phyloP scores from a whole-genome alignment of 345 rosid species.

The Triadica sebifera region DNA sequence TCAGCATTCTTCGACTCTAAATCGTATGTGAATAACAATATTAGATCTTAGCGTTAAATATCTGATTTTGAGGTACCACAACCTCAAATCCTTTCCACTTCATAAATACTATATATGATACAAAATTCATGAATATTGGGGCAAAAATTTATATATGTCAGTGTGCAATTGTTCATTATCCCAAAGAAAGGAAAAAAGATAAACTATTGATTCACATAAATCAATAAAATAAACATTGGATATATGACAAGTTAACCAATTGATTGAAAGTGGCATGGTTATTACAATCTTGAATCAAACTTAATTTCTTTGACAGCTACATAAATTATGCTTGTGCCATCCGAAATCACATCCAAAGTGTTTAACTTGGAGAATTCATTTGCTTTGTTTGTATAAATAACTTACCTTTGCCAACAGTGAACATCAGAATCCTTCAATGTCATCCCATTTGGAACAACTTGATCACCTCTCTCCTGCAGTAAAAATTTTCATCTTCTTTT shows the following conservation, averaged over 20 bases:
- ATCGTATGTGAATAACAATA: too few species aligned
- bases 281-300: conserved; percentile 16
- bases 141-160: too few species aligned
- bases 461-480: neutral
- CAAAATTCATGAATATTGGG: too few species aligned
- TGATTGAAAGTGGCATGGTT: neutral
- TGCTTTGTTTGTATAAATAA: conserved; percentile 1
- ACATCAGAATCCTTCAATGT: conserved; percentile 24
- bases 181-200: neutral
- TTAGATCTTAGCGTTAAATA: too few species aligned
- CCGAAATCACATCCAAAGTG: conserved; percentile 18
- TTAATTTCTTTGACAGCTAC: conserved; percentile 22
- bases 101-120: too few species aligned
- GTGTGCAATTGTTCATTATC: too few species aligned
- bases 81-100: too few species aligned
- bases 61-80: too few species aligned
- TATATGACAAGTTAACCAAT: neutral
- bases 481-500: neutral
- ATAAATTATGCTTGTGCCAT: conserved; percentile 15
- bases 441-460: neutral
- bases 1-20: too few species aligned
- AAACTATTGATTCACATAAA: neutral
- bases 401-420: conserved; percentile 22
- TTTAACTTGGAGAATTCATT: neutral
- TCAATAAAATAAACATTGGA: conserved; percentile 6